Evolutionary conservation across 371 early-diverging fungal genomes (phyloP), one percentile per base, ranked within the genome.

Genomic region (Rhizopus arrhizus): DNA sequence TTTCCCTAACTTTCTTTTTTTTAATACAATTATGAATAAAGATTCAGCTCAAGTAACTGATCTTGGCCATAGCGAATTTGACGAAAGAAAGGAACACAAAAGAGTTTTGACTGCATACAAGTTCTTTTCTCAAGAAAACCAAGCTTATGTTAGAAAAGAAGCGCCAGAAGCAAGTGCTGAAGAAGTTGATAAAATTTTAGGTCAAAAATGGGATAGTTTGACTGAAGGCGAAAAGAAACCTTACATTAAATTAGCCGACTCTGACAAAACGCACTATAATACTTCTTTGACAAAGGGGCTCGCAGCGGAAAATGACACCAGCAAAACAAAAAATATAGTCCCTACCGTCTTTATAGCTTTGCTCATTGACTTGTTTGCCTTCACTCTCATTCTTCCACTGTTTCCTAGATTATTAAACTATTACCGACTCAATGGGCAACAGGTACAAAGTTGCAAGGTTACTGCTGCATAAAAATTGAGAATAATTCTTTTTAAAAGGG

Each of bases 381-480:
- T 98, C 73, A 98, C 99, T 4, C 90, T 95, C 61, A 97, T 98
- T 71, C 77, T 98, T 38, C 99, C 99, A 12, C 82, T 98, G 35
- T 92, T 93, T 58, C 98, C 99, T 52, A 66, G 88, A 40, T 61
- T 89, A 38, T 63, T 89, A 28, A 78, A 83, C 38, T 85, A 80
- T 51, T 89, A 89, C 66, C 82, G 78, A 28, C 70, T 70, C 15
- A 68, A 78, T 53, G 77, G 73, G 8, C 64, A 80, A 38, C 71
- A 83, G 75, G 84, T 83, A 74, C 51, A 48, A n/a, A 9, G n/a
- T 2, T 22, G 22, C 22, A 22, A 22, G 22, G 22, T 28, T 12
- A 28, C 46, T 46, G 46, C 3, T 22, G 22, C 22, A 22, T 22
- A 36, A 36, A 36, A 36, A 36, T 36, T 36, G 11, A 36, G 2